Evolutionary conservation across 2,329 filamentous ascomycete species (phyloP).

Genomic region (Exophiala calicioides): DNA sequence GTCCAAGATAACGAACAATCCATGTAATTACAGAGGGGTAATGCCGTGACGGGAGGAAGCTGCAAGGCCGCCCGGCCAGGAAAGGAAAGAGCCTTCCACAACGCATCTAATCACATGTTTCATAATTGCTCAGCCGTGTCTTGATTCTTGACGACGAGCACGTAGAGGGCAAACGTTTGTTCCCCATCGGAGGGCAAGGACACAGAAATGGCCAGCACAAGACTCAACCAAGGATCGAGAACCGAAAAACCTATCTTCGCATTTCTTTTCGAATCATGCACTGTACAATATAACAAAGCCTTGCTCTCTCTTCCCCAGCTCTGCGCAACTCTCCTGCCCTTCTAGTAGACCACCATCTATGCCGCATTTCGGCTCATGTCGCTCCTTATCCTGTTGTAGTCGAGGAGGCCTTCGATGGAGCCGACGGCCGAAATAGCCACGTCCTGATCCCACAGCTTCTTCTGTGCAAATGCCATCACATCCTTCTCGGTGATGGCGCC

Average conservation of each 20-base stretch:
- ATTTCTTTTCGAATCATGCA: conserved; percentile 23
- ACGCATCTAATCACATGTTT: too few relatives aligned
- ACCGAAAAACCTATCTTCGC: conserved; percentile 5
- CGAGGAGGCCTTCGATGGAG: conserved; percentile 77
- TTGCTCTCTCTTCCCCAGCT: conserved; percentile 6
- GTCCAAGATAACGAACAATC: too few relatives aligned
- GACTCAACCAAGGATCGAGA: too few relatives aligned
- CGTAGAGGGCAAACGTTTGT: too few relatives aligned
- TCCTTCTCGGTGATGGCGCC: conserved; percentile 90
- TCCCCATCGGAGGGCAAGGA: too few relatives aligned
- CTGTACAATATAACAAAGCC: conserved; percentile 21
- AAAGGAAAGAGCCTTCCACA: too few relatives aligned
- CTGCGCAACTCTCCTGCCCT: background rate
- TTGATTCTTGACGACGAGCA: too few relatives aligned
- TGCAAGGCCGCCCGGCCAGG: too few relatives aligned
- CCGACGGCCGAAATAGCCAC: conserved; percentile 91
- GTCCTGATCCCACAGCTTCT: conserved; percentile 97
- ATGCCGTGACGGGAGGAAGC: too few relatives aligned
- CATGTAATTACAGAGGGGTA: too few relatives aligned
- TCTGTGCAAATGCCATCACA: conserved; percentile 93
- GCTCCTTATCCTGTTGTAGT: conserved; percentile 59
- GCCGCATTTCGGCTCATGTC: conserved; percentile 79
- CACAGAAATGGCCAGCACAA: background rate
- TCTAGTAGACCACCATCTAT: conserved; percentile 32
- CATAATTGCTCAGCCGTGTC: too few relatives aligned